These are phyloP conservation scores for Leucoagaricus sp. DNA, from an alignment of 1,284 basidiomycete species.

Conservation along the genomic window DNA sequence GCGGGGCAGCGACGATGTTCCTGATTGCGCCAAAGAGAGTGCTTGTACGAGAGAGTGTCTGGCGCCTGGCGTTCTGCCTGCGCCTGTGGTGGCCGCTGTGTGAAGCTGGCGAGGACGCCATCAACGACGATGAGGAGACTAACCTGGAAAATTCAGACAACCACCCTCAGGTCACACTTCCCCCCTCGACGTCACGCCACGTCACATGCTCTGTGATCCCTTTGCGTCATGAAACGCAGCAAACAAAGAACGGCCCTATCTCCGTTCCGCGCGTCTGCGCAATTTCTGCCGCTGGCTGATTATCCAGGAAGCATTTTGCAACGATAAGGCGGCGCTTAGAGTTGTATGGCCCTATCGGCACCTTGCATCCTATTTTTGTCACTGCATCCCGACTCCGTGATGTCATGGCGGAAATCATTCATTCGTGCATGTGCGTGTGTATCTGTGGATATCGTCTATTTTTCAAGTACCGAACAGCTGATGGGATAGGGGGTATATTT, in stretches of 20 bases:
- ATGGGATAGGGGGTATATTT: constrained; percentile 4
- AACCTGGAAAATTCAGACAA: constrained; percentile 17
- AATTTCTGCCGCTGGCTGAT: constrained; percentile 5
- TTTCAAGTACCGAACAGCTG: neutral
- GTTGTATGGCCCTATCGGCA: neutral
- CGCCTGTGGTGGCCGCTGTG: constrained; percentile 23
- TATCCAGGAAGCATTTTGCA: neutral
- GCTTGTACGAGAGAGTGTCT: constrained; percentile 44
- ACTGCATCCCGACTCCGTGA: too few species aligned
- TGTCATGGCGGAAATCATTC: constrained; percentile 10
- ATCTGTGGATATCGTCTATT: constrained; percentile 1
- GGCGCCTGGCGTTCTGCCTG: constrained; percentile 27
- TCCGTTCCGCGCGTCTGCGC: neutral
- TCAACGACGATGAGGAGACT: constrained; percentile 25
- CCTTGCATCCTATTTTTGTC: neutral
- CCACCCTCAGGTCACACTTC: constrained; percentile 1
- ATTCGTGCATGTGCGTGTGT: too few species aligned
- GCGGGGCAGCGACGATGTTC: constrained; percentile 63
- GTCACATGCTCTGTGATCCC: neutral
- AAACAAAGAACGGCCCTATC: neutral
- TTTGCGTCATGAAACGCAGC: neutral
- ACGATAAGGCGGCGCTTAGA: neutral
- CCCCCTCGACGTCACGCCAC: neutral
- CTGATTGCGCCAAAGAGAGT: constrained; percentile 61
- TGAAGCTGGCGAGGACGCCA: constrained; percentile 29